These are phyloP conservation scores for Erucastrum elatum DNA, from an alignment of 345 rosid species.

Conservation along the genomic window DNA sequence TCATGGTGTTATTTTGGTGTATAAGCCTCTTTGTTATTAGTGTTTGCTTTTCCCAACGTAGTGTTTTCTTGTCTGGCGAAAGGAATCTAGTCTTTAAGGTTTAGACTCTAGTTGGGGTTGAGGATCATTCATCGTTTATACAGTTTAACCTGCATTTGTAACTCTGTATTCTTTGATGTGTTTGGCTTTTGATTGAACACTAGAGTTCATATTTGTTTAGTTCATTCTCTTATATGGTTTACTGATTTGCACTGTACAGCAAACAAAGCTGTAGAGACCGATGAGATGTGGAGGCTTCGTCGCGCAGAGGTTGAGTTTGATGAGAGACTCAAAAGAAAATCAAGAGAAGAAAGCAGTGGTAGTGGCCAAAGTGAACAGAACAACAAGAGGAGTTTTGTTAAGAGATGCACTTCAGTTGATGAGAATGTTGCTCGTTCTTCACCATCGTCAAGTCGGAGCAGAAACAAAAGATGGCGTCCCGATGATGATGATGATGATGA, in stretches of 20 bases:
- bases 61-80: neutral
- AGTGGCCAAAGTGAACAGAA: slow-evolving; percentile 41
- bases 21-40: neutral
- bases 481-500: slow-evolving; percentile 42
- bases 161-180: neutral
- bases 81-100: neutral
- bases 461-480: slow-evolving; percentile 38
- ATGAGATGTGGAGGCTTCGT: slow-evolving; percentile 85
- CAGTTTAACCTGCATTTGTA: neutral
- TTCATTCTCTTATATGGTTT: neutral
- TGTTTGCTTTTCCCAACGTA: neutral
- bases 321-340: slow-evolving; percentile 50
- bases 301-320: slow-evolving; percentile 67
- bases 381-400: slow-evolving; percentile 33
- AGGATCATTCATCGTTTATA: neutral
- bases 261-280: slow-evolving; percentile 78
- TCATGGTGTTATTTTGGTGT: neutral
- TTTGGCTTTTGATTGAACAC: neutral
- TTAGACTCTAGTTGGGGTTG: neutral
- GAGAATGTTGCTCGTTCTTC: slow-evolving; percentile 38
- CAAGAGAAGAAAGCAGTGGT: slow-evolving; percentile 43
- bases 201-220: neutral
- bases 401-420: slow-evolving; percentile 41
- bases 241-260: slow-evolving; percentile 44
- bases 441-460: slow-evolving; percentile 40